Conservation (phyloP, 345 rosid genomes). For the Nasturtium officinale region DNA sequence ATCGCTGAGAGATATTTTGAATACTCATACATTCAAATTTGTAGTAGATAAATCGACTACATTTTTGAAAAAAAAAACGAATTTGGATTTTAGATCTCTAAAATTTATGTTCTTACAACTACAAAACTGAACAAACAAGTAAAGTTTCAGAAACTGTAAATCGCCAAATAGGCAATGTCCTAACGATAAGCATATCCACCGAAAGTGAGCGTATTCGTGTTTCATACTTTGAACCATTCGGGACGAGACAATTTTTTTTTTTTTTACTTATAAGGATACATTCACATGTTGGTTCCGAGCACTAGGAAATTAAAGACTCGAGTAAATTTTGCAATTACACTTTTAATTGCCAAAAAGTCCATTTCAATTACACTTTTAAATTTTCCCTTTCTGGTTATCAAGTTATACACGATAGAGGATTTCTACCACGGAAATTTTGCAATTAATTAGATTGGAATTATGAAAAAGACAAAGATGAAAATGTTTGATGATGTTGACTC, state of each 20-base stretch:
- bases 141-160: background rate
- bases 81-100: background rate
- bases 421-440: constrained; percentile 30
- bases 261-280: background rate
- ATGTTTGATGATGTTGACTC: constrained; percentile 21
- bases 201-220: background rate
- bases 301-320: too few species aligned
- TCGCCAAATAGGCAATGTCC: background rate
- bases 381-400: constrained; percentile 14
- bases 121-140: background rate
- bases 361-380: constrained; percentile 15
- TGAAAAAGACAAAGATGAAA: constrained; percentile 25
- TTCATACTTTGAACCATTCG: background rate
- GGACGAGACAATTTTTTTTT: background rate
- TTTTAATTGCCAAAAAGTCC: constrained; percentile 25
- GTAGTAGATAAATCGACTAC: background rate
- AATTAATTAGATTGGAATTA: constrained; percentile 13
- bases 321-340: too few species aligned
- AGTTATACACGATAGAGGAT: constrained; percentile 32
- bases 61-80: background rate
- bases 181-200: background rate
- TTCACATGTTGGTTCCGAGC: background rate
- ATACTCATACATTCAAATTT: background rate
- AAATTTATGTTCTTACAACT: background rate
- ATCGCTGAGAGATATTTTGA: background rate